A percentile compares a stretch with the other conserved stretches of the same genome.
Evolutionary conservation across 441 rosid genomes (phyloP).

Genomic region (Bruguiera hainesii): DNA sequence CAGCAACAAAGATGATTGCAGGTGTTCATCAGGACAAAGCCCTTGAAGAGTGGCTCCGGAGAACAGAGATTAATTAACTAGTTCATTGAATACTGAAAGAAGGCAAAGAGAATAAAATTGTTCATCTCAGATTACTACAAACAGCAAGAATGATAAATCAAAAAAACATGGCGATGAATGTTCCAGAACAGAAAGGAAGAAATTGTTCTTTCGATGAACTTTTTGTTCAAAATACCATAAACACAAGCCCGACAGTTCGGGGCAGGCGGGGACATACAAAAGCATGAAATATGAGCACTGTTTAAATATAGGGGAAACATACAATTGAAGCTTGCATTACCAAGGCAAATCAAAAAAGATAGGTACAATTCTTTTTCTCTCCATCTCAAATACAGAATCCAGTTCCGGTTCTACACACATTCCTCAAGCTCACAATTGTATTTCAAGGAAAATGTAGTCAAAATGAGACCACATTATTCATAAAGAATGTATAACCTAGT

Average conservation of each 20-base stretch:
- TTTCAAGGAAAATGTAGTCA: conserved; percentile 16
- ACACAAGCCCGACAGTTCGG: conserved; percentile 3
- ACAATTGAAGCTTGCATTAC: conserved; percentile 10
- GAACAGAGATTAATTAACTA: no score
- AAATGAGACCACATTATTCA: conserved; percentile 21
- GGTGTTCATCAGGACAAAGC: no score
- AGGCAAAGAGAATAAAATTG: no score
- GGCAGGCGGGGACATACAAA: conserved; percentile 12
- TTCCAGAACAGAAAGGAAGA: not conserved
- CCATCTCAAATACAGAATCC: conserved; percentile 28
- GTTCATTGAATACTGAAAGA: no score
- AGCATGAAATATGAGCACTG: conserved; percentile 16
- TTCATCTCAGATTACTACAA: no score
- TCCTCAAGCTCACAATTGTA: conserved; percentile 12
- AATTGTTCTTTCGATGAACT: conserved; percentile 15
- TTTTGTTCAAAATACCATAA: conserved; percentile 7
- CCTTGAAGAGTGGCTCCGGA: no score
- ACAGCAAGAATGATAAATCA: no score
- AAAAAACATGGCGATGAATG: not conserved
- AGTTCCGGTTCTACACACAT: conserved; percentile 14
- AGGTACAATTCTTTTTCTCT: conserved; percentile 20
- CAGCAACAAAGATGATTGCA: no score
- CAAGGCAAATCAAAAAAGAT: conserved; percentile 7
- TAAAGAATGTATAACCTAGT: conserved; percentile 26
- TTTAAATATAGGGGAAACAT: conserved; percentile 24